Base-by-base conservation (phyloP, 352 stramenopile species). In the Pythium brassicae region DNA sequence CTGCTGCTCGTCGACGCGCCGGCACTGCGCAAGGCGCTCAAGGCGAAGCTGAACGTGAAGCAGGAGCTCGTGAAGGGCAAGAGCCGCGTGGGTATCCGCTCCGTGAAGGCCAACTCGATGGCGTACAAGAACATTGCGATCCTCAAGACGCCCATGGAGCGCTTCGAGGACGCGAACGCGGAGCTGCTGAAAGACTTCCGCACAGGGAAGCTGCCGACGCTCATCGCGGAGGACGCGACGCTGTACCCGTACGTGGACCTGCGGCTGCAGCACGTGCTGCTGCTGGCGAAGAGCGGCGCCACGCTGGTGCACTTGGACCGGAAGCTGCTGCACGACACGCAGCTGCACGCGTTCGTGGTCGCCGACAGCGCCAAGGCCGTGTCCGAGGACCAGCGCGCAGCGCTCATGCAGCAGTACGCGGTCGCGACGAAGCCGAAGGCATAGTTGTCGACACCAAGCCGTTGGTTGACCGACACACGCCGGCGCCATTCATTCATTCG, bases 131-230 rank as follows among this genome's bases (percentile, higher is more conserved):
- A 83, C 60, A 74, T 74, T 32, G 78, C 69, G 19, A 59, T 77
- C n/a, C 66, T 91, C 20, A 91, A 91, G 68, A 88, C 80, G 48
- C 80, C 80, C 3, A 64, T 87, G 69, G 76, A 88, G 10, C 65
- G 69, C 40, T 91, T 84, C 50, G 74, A 88, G 43, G 76, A 80
- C 32, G 66, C 74, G 14, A 89, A 91, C 71, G 77, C 78, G 50
- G 53, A 68, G 15, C 57, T 82, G 51, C 61, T 91, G 26, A 72
- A 69, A 20, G 70, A 78, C 39, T 88, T 74, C 62, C 83, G 78
- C 55, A 76, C 65, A 35, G 78, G 78, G 53, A 88, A 88, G 44
- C 46, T 91, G 45, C 70, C 72, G 20, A 76, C 72, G 4, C 63
- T 91, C 34, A 58, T 91, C 15, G 74, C 80, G 4, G 74, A 91